These are phyloP conservation scores for Zizania palustris DNA, from an alignment of 202 grass and related monocot species.

Conservation along the genomic window DNA sequence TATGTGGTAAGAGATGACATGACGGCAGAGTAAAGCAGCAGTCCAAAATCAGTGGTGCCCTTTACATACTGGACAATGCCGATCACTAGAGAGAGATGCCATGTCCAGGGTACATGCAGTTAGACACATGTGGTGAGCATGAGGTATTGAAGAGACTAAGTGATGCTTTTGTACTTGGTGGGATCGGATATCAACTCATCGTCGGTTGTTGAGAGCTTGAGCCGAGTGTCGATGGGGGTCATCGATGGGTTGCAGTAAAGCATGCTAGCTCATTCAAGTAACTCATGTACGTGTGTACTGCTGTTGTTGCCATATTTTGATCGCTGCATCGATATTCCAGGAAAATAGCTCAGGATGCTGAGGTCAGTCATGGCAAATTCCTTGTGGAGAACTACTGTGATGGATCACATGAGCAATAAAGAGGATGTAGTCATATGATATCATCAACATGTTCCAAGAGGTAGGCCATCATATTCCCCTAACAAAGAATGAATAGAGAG, in stretches of 20 bases:
- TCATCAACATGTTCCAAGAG: background rate
- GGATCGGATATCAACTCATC: background rate
- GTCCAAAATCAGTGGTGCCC: background rate
- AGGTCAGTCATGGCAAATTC: background rate
- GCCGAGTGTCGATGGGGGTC: background rate
- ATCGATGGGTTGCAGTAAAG: background rate
- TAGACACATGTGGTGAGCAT: background rate
- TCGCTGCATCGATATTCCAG: background rate
- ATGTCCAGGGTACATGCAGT: no score
- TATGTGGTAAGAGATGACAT: background rate
- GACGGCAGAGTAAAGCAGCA: background rate
- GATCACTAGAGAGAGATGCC: no score
- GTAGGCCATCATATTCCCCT: background rate
- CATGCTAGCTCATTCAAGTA: background rate
- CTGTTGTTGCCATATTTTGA: background rate
- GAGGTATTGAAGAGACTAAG: background rate
- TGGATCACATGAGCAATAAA: background rate
- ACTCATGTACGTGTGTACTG: background rate
- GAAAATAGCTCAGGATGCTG: background rate
- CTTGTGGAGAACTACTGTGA: background rate
- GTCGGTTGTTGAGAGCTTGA: background rate
- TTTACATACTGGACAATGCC: no score
- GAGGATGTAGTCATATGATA: background rate
- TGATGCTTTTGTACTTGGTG: background rate
- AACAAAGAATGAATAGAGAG: background rate